Base-by-base conservation (phyloP, 495 filamentous ascomycete species). In the Aspergillus cristatus region DNA sequence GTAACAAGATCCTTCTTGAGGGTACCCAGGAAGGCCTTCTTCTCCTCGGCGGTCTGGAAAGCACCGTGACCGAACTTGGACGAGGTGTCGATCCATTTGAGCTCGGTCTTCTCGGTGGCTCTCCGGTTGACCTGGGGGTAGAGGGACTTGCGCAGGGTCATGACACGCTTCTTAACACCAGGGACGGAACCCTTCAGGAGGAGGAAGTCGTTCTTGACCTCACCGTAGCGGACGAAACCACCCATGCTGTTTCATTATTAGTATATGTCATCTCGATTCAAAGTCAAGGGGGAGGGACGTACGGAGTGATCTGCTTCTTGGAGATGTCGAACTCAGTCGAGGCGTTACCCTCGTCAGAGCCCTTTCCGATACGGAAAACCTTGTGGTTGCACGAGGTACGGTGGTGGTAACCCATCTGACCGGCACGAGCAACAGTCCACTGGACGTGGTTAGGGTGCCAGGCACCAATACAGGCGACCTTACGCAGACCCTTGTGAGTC, bases 401-500 rank as follows among this genome's bases (percentile, higher is more conserved):
- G 72, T 99, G 93, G 68, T 99, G 93, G 79, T 99, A 99, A 77
- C 93, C 93, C 70, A 81, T 79, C 75, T 99, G 93, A 93, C 93
- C 93, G 53, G 93, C 93, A 82, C 93, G 93, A 63, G 91, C 93
- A 73, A 99, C 93, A 68, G 93, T 97, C 93, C 93, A 99, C 79
- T 99, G 93, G 75, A 99, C 93, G 85, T 99, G 93, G 68, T 82
- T 87, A 61, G 93, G 93, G 82, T 99, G 93, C 93, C 93, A 99
- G 53, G 93, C 93, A 79, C 93, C 93, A 67, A 99, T 99, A 94
- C 93, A 99, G 58, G 93, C 93, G 57, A 99, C 93, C 83, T 99
- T 99, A 55, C 93, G 82, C 60, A 99, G 84, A 89, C 93, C 93
- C 81, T 99, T 99, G 82, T 99, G 93, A 50, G 93, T 99, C 86